These are phyloP conservation scores for Leucocoprinus sp. DNA, from an alignment of 768 basidiomycete species.

Conservation along the genomic window DNA sequence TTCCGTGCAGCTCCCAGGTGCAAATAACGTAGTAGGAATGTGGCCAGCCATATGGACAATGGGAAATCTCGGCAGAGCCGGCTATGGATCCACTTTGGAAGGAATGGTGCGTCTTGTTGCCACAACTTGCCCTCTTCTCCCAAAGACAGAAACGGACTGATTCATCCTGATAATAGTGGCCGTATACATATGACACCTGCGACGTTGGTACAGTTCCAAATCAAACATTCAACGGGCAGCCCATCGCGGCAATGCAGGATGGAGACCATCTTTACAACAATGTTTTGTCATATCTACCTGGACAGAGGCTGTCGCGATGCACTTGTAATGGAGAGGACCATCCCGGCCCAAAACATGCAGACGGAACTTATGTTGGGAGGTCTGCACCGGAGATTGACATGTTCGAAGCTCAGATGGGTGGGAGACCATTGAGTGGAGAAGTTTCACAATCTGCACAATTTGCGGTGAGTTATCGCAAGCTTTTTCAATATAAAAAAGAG, in stretches of 20 bases:
- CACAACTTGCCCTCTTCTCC: too few relatives aligned
- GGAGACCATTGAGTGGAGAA: slow-evolving; percentile 39
- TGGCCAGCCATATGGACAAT: slow-evolving; percentile 81
- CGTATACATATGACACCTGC: slow-evolving; percentile 71
- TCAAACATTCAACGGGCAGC: slow-evolving; percentile 62
- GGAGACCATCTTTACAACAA: slow-evolving; percentile 38
- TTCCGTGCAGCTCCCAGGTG: slow-evolving; percentile 52
- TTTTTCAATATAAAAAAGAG: neutral
- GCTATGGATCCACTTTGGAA: slow-evolving; percentile 77
- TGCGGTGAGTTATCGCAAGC: slow-evolving; percentile 38
- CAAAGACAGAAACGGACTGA: too few relatives aligned
- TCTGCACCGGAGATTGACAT: slow-evolving; percentile 84
- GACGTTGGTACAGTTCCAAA: slow-evolving; percentile 76
- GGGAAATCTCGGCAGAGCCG: slow-evolving; percentile 62
- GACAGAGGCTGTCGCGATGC: slow-evolving; percentile 74
- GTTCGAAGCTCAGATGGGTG: slow-evolving; percentile 65
- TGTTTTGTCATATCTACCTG: slow-evolving; percentile 60
- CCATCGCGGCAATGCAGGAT: slow-evolving; percentile 45
- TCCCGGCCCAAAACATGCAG: slow-evolving; percentile 64
- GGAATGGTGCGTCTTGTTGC: slow-evolving; percentile 66
- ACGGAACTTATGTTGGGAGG: slow-evolving; percentile 71
- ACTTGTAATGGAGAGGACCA: slow-evolving; percentile 74
- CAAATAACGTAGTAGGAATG: slow-evolving; percentile 51
- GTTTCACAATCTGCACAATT: slow-evolving; percentile 81
- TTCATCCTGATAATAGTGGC: slow-evolving; percentile 43